Evolutionary conservation across 306 rosid species (phyloP), one percentile per base, ranked within the genome.

Genomic region (Rubus parviflorus): DNA sequence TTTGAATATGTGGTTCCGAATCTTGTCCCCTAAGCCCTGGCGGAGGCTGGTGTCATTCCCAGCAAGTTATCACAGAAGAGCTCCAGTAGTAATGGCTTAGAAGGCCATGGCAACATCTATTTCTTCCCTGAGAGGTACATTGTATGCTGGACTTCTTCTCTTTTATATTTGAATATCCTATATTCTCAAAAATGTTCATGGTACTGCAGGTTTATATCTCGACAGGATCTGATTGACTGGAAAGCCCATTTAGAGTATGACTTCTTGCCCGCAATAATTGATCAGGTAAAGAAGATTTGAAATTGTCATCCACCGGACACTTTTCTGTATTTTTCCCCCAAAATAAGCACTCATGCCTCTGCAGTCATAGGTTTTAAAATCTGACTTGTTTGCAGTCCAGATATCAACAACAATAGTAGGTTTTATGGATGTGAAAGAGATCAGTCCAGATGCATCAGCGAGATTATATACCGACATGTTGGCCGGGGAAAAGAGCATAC

Each of bases 311-410:
- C 49, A 35, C 48, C n/a, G 43, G 48, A 48, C 49, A 15, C 60
- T 58, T 37, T 75, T 68, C 4, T 15, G 35, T 7, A 40, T 68
- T 52, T 68, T 47, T 53, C 74, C 64, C 43, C 35, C 17, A 40
- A 61, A 53, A 40, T 76, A 35, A 47, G 45, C 72, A 79, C 60
- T 52, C 73, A 69, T 43, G 71, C 79, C 77, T 82, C 46, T 65
- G 83, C 60, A 80, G 89, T 83, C 74, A 65, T 88, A 58, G 85
- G 81, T 90, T 90, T 88, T 85, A 88, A 86, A 84, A 88, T 83
- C 90, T 93, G 95, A 89, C 93, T 87, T 92, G 81, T 92, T 82
- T 92, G 88, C 98, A 92, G 98, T 95, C 93, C 98, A 95, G 97
- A 85, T 90, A 82, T 89, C 92, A 89, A 85, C 86, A 81, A 80